These are phyloP conservation scores for Neonectria magnoliae DNA, from an alignment of 2,329 filamentous ascomycete genomes.

Conservation along the genomic window DNA sequence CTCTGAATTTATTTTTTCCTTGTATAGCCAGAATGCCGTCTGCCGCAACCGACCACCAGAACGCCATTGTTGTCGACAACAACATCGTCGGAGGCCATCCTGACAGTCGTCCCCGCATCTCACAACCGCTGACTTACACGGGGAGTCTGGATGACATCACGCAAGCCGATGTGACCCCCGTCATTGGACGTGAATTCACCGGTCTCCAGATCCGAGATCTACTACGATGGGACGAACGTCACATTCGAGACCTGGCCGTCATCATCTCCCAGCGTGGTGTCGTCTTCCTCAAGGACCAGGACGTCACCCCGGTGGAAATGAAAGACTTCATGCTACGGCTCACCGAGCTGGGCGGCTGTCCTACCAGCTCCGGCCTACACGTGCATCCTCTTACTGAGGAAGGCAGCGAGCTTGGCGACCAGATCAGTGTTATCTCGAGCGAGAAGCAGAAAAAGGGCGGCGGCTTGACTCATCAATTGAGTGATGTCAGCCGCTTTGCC, in stretches of 20 bases:
- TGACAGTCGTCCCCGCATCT: constrained; percentile 43
- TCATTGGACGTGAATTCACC: constrained; percentile 61
- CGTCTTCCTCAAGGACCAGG: constrained; percentile 50
- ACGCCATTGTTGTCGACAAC: constrained; percentile 16
- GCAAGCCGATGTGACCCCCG: constrained; percentile 56
- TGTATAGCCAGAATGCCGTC: constrained; percentile 49
- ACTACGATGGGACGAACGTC: constrained; percentile 53
- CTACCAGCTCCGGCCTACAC: constrained; percentile 60
- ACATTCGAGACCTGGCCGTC: constrained; percentile 64
- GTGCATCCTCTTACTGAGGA: constrained; percentile 65
- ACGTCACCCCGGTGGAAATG: constrained; percentile 50
- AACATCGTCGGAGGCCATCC: constrained; percentile 46
- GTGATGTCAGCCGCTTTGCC: constrained; percentile 60
- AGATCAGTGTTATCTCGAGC: constrained; percentile 66
- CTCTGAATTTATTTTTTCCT: constrained; percentile 12
- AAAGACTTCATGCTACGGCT: constrained; percentile 51
- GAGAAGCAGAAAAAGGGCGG: constrained; percentile 65
- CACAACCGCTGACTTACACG: constrained; percentile 51
- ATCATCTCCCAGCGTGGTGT: constrained; percentile 55
- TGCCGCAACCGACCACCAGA: constrained; percentile 29
- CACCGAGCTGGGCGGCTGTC: constrained; percentile 48
- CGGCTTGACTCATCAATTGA: constrained; percentile 61
- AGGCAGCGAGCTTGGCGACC: constrained; percentile 61
- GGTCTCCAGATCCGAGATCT: constrained; percentile 49
- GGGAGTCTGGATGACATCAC: constrained; percentile 53